A percentile compares a stretch with the other conserved stretches of the same genome.
Conservation (phyloP, 768 basidiomycete species). For the Pseudohyphozyma bogoriensis region DNA sequence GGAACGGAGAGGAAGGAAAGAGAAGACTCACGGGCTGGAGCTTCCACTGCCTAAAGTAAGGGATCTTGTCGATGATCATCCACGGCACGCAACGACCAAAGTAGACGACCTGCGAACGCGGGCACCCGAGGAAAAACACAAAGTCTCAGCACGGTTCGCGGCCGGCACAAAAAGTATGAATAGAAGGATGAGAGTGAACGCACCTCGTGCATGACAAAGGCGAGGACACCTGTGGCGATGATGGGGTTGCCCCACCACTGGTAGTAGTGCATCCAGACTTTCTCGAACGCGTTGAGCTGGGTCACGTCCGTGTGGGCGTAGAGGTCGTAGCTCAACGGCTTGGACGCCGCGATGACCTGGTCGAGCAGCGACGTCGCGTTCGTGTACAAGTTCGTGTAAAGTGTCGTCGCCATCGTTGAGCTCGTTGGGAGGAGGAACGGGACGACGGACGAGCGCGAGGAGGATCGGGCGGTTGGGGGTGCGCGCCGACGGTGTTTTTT, state of each 20-base stretch:
- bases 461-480: too few species aligned
- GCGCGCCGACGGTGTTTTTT: too few species aligned
- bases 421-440: too few species aligned
- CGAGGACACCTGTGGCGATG: slow-evolving; percentile 83
- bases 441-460: too few species aligned
- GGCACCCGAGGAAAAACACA: neutral
- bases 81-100: slow-evolving; percentile 90
- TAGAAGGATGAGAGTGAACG: too few species aligned
- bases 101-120: slow-evolving; percentile 54
- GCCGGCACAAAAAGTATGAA: too few species aligned
- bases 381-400: slow-evolving; percentile 10
- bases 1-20: too few species aligned
- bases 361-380: slow-evolving; percentile 17
- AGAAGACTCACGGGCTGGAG: slow-evolving; percentile 55
- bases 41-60: slow-evolving; percentile 88
- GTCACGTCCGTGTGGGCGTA: slow-evolving; percentile 28
- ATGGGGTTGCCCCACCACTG: slow-evolving; percentile 75
- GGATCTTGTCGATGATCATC: slow-evolving; percentile 83
- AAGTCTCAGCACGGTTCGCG: neutral
- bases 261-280: slow-evolving; percentile 71
- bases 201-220: slow-evolving; percentile 87
- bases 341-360: slow-evolving; percentile 12
- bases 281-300: neutral
- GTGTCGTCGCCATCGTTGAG: neutral
- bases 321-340: slow-evolving; percentile 19